A percentile compares a stretch with the other conserved stretches of the same genome.
Evolutionary conservation across 163 green algal genomes (phyloP).

Genomic region (Volvox carteri): DNA sequence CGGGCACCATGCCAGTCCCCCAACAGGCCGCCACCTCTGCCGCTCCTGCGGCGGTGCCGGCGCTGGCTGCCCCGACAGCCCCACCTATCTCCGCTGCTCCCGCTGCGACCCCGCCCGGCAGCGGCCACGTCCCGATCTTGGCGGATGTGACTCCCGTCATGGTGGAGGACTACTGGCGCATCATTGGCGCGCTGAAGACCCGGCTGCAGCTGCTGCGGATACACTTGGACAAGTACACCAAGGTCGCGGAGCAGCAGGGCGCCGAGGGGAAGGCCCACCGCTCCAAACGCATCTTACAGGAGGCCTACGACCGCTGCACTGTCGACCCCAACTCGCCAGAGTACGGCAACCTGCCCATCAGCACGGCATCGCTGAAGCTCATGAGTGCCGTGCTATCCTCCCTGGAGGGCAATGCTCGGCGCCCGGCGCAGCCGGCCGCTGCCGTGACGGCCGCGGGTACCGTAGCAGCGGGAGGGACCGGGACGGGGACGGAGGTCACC

Average conservation of each 20-base stretch:
- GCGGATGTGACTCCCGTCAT: not conserved
- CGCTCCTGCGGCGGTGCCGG: not conserved
- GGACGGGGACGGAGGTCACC: not conserved
- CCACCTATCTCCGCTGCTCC: not conserved
- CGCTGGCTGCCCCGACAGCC: not conserved
- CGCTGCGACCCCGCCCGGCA: not conserved
- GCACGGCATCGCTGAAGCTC: not conserved
- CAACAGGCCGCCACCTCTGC: not conserved
- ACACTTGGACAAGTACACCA: conserved; percentile 22
- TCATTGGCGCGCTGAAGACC: not conserved
- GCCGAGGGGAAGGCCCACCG: conserved; percentile 18
- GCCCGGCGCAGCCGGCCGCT: not conserved
- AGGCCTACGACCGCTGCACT: conserved; percentile 17
- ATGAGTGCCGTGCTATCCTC: not conserved
- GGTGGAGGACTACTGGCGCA: conserved; percentile 41
- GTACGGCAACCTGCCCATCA: not conserved
- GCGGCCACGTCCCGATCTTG: not conserved
- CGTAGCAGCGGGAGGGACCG: not conserved
- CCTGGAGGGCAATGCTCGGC: not conserved
- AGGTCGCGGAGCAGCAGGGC: conserved; percentile 8
- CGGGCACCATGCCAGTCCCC: not conserved
- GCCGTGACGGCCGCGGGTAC: not conserved
- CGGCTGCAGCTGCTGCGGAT: not conserved
- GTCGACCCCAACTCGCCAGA: conserved; percentile 12
- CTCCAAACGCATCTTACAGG: conserved; percentile 12